These are phyloP conservation scores for Chloropicon primus DNA, from an alignment of 139 green algal genomes.

Conservation along the genomic window DNA sequence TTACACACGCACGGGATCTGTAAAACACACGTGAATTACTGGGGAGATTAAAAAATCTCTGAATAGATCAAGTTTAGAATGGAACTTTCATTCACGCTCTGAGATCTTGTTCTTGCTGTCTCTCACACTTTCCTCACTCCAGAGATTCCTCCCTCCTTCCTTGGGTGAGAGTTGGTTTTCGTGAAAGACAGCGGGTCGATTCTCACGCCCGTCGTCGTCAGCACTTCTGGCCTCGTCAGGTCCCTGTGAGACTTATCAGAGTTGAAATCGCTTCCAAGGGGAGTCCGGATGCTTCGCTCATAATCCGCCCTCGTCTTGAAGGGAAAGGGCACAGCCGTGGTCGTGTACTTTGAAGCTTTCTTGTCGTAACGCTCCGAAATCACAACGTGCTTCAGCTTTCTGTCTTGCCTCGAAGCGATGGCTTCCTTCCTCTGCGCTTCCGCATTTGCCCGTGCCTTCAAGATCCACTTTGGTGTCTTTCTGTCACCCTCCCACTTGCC, in stretches of 20 bases:
- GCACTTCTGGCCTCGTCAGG: slow-evolving; percentile 51
- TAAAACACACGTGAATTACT: too few species aligned
- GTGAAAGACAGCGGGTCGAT: not conserved
- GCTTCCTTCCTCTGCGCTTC: slow-evolving; percentile 19
- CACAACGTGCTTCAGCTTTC: slow-evolving; percentile 62
- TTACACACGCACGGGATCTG: too few species aligned
- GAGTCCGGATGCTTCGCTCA: slow-evolving; percentile 56
- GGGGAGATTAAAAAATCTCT: too few species aligned
- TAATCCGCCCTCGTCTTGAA: slow-evolving; percentile 44
- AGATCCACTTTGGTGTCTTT: slow-evolving; percentile 43
- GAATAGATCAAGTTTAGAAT: too few species aligned
- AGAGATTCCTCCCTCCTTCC: not conserved
- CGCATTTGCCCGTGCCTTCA: slow-evolving; percentile 39
- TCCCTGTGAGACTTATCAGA: slow-evolving; percentile 54
- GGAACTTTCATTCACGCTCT: too few species aligned
- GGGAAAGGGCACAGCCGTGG: slow-evolving; percentile 21
- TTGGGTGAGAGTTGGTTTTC: not conserved
- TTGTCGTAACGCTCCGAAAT: slow-evolving; percentile 55
- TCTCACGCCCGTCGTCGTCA: slow-evolving; percentile 2
- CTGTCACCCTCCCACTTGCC: slow-evolving; percentile 65
- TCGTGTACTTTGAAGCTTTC: not conserved
- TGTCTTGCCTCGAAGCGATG: slow-evolving; percentile 50
- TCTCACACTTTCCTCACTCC: not conserved
- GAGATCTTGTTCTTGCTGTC: not conserved
- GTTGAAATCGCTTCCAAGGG: slow-evolving; percentile 83